Evolutionary conservation across 169 alveolate genomes (phyloP), one percentile per base, ranked within the genome.

Genomic region (Plasmodium gallinaceum): DNA sequence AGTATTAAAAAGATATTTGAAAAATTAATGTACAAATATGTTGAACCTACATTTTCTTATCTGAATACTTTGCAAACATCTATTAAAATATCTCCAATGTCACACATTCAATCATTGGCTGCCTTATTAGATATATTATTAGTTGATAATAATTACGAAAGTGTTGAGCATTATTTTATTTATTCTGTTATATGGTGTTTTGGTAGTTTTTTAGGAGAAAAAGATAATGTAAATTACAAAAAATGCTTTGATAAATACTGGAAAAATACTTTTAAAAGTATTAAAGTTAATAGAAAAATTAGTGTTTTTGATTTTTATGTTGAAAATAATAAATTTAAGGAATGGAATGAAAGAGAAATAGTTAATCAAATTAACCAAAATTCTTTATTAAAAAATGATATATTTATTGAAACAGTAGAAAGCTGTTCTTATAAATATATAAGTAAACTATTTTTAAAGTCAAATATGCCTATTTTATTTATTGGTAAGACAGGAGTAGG

Each of bases 261-360:
- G 98, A 97, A 97, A 91, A 96, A 96, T 46, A 97, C 96, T 68
- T 97, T 98, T 98, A 97, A 98, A 94, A 96, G 97, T 52, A 97
- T 97, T 89, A 98, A 98, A 91, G 97, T 96, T 93, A 99, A 99
- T 10, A 94, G 98, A 88, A 97, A 97, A 91, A 99, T 99, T 10
- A 96, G 98, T 26, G 97, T 98, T 39, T 98, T 98, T 88, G 99
- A 98, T 90, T 98, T 97, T 92, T 98, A 86, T 71, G 98, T 96
- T 42, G 97, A 96, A 72, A 87, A 97, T 95, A 74, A 95, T 88
- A 95, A 96, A 89, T 94, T 97, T 80, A 96, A 95, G 91, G 98
- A 96, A 88, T 96, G 98, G 89, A 78, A 78, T n/a, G 89, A 78
- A 51, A 24, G 45, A 0, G 89, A 78, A 78, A 78, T 78, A 51